A percentile compares a stretch with the other conserved stretches of the same genome.
phyloP scores from a whole-genome alignment of 345 rosid species.

The Salix viminalis region DNA sequence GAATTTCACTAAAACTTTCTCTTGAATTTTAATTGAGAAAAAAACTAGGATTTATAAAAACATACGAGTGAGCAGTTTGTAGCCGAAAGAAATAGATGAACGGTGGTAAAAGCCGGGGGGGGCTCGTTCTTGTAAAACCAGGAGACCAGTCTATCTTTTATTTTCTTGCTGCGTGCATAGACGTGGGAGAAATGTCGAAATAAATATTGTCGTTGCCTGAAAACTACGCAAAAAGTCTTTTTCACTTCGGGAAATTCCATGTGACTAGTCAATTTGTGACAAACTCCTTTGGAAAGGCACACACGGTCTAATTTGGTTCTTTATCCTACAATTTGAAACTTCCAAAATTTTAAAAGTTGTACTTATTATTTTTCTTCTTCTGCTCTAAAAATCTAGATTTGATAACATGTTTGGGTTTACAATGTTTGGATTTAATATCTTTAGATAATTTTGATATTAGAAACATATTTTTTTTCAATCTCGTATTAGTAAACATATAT shows the following conservation, averaged over 20 bases:
- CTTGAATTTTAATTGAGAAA: no score
- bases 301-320: background rate
- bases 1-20: no score
- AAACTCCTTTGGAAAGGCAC: background rate
- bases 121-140: background rate
- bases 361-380: no score
- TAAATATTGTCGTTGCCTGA: background rate
- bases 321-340: background rate
- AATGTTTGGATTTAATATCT: no score
- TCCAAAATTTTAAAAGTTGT: no score
- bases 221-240: background rate
- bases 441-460: no score
- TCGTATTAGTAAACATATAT: no score
- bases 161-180: background rate
- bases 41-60: no score
- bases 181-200: background rate
- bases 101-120: background rate
- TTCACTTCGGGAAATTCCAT: background rate
- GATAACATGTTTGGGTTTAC: no score
- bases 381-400: no score
- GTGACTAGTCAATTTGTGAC: background rate
- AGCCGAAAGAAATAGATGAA: background rate
- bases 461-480: no score
- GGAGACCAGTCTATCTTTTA: background rate
- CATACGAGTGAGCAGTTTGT: no score